Evolutionary conservation across 1,284 basidiomycete genomes (phyloP), one percentile per base, ranked within the genome.

Genomic region (Pholiota adiposa): DNA sequence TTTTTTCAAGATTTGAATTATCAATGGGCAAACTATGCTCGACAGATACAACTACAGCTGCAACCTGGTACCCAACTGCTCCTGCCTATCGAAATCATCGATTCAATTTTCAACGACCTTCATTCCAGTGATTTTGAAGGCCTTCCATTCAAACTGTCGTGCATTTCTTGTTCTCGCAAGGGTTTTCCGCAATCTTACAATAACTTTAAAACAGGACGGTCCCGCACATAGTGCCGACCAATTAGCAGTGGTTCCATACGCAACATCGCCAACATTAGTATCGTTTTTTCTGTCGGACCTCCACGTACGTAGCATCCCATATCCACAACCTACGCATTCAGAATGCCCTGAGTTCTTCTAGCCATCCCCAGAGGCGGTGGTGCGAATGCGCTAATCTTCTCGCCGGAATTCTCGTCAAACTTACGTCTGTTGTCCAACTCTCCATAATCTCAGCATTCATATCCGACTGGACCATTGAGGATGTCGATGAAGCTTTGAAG

Each of bases 51-150:
- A 19, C 8, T 27, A 49, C 18, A 14, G 31, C 16, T 40, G 46
- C 2, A 11, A 31, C 19, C 25, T 29, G n/a, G n/a, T n/a, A 18
- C 29, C 23, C 40, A 54, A 18, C 27, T 11, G 12, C 9, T 48
- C 18, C 53, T 67, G 2, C 66, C 65, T 38, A 8, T 63, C 11
- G 65, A 68, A 19, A n/a, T 68, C 11, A 27, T 66, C 3, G 54
- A 60, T 16, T 29, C 23, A 2, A 63, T 68, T 29, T 55, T 65
- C 34, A 41, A 56, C 12, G 53, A 58, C 36, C 34, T 61, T 11
- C 18, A 48, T 25, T 49, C 31, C 3, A 31, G 18, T 40, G 50
- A 58, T 29, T 31, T 25, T n/a, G 27, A 43, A 12, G 43, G 21
- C 41, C 52, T 66, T 23, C 4, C 4, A 31, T 31, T 31, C 29